A percentile compares a stretch with the other conserved stretches of the same genome.
These are phyloP conservation scores for Chaetomiaceae sp. DNA, from an alignment of 2,329 filamentous ascomycete genomes.

Conservation along the genomic window DNA sequence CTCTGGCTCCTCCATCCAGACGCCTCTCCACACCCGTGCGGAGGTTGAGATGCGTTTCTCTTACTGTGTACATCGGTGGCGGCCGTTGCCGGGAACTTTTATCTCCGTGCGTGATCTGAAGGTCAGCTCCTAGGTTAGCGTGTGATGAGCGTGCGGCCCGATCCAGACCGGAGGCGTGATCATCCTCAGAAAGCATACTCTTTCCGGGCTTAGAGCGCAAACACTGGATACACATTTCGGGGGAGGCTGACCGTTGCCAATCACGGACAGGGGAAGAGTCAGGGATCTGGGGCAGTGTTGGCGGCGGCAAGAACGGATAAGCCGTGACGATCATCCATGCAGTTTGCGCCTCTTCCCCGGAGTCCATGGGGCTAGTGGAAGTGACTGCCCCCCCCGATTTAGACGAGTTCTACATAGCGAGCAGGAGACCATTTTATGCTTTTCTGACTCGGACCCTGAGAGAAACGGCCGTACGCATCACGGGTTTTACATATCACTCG, in stretches of 20 bases:
- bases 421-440: neutral
- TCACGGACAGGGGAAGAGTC: neutral
- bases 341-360: neutral
- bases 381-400: too few relatives aligned
- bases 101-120: neutral
- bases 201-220: neutral
- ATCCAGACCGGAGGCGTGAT: neutral
- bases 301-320: conserved; percentile 5
- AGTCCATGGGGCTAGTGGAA: too few relatives aligned
- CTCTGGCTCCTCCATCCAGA: too few relatives aligned
- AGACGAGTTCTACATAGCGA: too few relatives aligned
- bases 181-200: neutral
- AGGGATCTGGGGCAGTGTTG: conserved; percentile 18
- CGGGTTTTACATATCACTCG: neutral
- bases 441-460: neutral
- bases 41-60: too few relatives aligned
- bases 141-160: conserved; percentile 1
- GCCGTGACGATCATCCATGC: neutral
- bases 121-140: neutral
- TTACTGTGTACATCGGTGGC: neutral
- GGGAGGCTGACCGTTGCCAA: neutral
- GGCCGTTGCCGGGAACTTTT: neutral
- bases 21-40: too few relatives aligned
- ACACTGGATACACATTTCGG: neutral
- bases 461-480: neutral